Base-by-base conservation (phyloP, 768 basidiomycete species). In the Pleurotus pulmonarius region DNA sequence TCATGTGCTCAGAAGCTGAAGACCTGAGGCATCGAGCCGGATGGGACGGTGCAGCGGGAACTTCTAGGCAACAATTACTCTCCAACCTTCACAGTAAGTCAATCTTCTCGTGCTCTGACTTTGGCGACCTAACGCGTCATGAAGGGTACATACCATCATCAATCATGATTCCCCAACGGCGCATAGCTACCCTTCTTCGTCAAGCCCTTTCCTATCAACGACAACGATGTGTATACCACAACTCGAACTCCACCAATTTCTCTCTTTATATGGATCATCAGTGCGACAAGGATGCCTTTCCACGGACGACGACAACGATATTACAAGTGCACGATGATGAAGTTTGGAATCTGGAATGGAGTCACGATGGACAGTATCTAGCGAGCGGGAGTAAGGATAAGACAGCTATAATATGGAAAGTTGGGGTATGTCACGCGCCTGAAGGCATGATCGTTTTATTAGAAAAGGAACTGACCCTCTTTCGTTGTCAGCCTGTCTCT, bases 341-440 rank as follows among this genome's bases (percentile, higher is more conserved):
- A 68, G 94, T 99, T 43, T 98, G 96, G 95, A 86, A 90, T 66
- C 71, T 98, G 58, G 89, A 88, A 67, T 99, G 95, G 95, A 96
- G 94, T 70, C 92, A 91, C 63, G 86, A 88, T 67, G 97, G 97
- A 2, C 70, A 72, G 48, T 86, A 81, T 63, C 76, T 99, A 49
- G 97, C 95, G 26, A 94, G 87, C 61, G 90, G 89, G 38, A 89
- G 94, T 56, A 91, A 83, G 69, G 96, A 98, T 71, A 85, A 83
- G 73, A 79, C 81, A 4, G 94, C 90, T 5, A 90, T 97, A 55
- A 88, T 98, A 49, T 98, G 95, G 95, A 79, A 79, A 46, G 78
- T 94, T 55, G 83, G 83, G 74, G 95, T 92, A 70, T 65, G 89
- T 73, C 55, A 49, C 41, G 49, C 56, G n/a, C 58, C 54, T 48